These are phyloP conservation scores for Salvia hispanica DNA, from an alignment of 257 asterid species.

Conservation along the genomic window DNA sequence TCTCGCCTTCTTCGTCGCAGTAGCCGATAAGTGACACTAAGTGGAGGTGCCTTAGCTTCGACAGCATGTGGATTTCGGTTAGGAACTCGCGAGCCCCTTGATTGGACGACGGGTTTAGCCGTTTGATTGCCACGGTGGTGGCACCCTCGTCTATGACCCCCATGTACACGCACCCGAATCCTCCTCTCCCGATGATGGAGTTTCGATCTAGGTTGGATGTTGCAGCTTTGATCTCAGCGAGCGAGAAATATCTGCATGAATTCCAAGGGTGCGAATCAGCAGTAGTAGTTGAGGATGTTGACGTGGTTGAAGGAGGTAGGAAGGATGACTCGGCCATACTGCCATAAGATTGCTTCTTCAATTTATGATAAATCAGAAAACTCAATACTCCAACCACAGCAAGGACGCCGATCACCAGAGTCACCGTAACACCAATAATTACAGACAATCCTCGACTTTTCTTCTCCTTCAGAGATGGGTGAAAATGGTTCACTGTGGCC, in stretches of 20 bases:
- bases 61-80: conserved; percentile 58
- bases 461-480: too few relatives aligned
- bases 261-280: too few relatives aligned
- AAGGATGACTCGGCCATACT: too few relatives aligned
- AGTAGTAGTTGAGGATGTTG: too few relatives aligned
- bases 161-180: conserved; percentile 21
- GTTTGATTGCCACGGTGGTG: conserved; percentile 50
- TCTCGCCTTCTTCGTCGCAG: conserved; percentile 55
- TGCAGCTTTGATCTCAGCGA: conserved; percentile 51
- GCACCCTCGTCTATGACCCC: background rate
- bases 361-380: too few relatives aligned
- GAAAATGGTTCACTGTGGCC: too few relatives aligned
- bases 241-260: conserved; percentile 39
- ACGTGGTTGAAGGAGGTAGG: too few relatives aligned
- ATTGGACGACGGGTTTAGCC: conserved; percentile 44
- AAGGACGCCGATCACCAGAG: too few relatives aligned
- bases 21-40: conserved; percentile 65
- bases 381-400: too few relatives aligned
- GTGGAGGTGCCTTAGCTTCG: conserved; percentile 54
- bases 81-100: conserved; percentile 58
- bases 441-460: too few relatives aligned
- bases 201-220: conserved; percentile 43
- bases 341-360: too few relatives aligned
- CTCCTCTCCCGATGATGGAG: conserved; percentile 21
- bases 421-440: too few relatives aligned